Conservation (phyloP, 2,329 filamentous ascomycete species). For the Ceratocystis huliohia region DNA sequence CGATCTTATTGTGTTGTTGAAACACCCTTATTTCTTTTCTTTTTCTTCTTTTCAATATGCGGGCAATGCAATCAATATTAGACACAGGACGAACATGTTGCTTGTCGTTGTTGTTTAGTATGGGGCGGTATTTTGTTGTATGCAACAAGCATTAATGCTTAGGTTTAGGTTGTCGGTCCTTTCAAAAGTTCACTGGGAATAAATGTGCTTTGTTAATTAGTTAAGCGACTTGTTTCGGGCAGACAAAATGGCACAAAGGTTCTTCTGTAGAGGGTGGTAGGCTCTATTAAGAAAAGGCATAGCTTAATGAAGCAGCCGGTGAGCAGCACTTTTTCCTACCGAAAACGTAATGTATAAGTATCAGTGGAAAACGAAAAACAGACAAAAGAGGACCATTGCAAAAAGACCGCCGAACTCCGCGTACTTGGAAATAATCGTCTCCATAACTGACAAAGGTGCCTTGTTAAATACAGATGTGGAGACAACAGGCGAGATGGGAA, state of each 20-base stretch:
- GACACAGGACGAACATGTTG: background rate
- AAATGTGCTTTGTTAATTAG: background rate
- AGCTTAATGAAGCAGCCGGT: background rate
- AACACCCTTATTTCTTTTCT: background rate
- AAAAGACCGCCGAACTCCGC: background rate
- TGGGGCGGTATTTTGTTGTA: no score
- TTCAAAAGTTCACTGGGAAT: slow-evolving; percentile 3
- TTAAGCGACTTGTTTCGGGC: slow-evolving; percentile 1
- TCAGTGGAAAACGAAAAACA: background rate
- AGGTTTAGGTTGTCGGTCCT: background rate
- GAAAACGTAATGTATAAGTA: background rate
- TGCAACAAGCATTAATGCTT: background rate
- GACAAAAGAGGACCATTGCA: background rate
- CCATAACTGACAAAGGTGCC: background rate
- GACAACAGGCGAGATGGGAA: background rate
- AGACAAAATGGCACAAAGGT: slow-evolving; percentile 8
- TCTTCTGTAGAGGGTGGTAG: background rate
- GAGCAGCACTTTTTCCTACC: background rate
- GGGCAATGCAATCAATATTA: background rate
- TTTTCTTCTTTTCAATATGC: background rate
- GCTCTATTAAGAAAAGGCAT: background rate
- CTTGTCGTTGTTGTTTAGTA: no score
- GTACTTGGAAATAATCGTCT: slow-evolving; percentile 1
- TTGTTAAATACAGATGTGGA: background rate
- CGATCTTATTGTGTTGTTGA: background rate